phyloP scores from a whole-genome alignment of 2,329 filamentous ascomycete species.

The Arachnomyces sp. region DNA sequence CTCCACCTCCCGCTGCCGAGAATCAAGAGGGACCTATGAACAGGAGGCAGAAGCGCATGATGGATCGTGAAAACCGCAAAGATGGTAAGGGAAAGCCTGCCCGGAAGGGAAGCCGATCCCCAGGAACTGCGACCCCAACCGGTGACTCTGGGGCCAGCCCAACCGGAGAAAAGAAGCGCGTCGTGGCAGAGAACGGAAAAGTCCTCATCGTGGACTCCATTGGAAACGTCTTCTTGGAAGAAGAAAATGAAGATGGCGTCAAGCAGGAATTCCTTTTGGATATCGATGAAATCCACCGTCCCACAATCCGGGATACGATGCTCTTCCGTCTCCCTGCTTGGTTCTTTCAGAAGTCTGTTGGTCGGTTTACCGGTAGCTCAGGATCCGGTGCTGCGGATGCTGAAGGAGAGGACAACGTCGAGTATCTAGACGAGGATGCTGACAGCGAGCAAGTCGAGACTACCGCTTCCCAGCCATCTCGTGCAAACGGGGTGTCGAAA shows the following conservation, averaged over 20 bases:
- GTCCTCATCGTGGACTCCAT: conserved; percentile 82
- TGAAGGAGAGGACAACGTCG: conserved; percentile 15
- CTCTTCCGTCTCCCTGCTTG: conserved; percentile 71
- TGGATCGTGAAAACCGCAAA: conserved; percentile 69
- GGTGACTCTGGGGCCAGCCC: conserved; percentile 49
- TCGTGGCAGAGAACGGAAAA: conserved; percentile 92
- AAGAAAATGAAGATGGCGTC: conserved; percentile 78
- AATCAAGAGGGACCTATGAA: conserved; percentile 53
- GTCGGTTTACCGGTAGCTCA: conserved; percentile 20
- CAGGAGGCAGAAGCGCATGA: conserved; percentile 76
- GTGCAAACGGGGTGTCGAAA: no score
- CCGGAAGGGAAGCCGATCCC: conserved; percentile 21
- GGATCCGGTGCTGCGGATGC: conserved; percentile 10
- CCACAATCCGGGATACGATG: conserved; percentile 73
- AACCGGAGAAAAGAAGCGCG: conserved; percentile 71
- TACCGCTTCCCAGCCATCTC: no score
- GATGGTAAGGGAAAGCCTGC: conserved; percentile 48
- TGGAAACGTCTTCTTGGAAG: conserved; percentile 92
- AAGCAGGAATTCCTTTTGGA: conserved; percentile 79
- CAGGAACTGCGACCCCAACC: conserved; percentile 48
- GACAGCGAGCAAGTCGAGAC: no score
- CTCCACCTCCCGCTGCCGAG: conserved; percentile 38
- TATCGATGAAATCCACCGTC: conserved; percentile 70
- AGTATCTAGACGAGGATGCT: conserved; percentile 9
- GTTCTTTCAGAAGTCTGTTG: conserved; percentile 48